Evolutionary conservation across 139 green algal species (phyloP), one percentile per base, ranked within the genome.

Genomic region (Haematococcus lacustris): DNA sequence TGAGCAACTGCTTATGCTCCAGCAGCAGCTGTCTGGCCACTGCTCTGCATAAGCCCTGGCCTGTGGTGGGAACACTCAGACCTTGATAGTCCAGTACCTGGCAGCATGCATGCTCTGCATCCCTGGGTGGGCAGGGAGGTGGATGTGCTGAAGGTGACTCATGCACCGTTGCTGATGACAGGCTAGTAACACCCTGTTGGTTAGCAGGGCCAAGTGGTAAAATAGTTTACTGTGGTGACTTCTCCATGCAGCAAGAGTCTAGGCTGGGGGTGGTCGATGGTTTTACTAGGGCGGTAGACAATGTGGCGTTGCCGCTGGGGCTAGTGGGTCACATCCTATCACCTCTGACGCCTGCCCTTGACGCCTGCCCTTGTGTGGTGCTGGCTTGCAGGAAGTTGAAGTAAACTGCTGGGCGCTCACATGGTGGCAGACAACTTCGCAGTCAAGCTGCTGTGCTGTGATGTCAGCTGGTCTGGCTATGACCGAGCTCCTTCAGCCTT

Each of bases 371-470:
- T 34, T 32, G 9, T 33, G 21, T 64, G 21, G 17, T 64, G 21
- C 5, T 32, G 17, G n/a, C 63, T 30, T 69, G 63, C 63, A 69
- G 63, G 63, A 69, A 69, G 63, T 33, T 69, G 35, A 69, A 69
- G 38, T 69, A 69, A 51, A 69, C 53, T 64, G n/a, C n/a, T n/a
- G n/a, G n/a, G n/a, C n/a, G n/a, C n/a, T n/a, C n/a, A n/a, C n/a
- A n/a, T n/a, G n/a, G n/a, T n/a, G n/a, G n/a, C n/a, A n/a, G n/a
- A n/a, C n/a, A n/a, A n/a, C n/a, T n/a, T n/a, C n/a, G n/a, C n/a
- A n/a, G n/a, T n/a, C n/a, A n/a, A n/a, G n/a, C n/a, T n/a, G n/a
- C n/a, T n/a, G n/a, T n/a, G n/a, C n/a, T n/a, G n/a, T n/a, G n/a
- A n/a, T n/a, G n/a, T n/a, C n/a, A n/a, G n/a, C n/a, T n/a, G n/a